Evolutionary conservation across 106 monocot species (phyloP).

Genomic region (Dendrobium nobile): DNA sequence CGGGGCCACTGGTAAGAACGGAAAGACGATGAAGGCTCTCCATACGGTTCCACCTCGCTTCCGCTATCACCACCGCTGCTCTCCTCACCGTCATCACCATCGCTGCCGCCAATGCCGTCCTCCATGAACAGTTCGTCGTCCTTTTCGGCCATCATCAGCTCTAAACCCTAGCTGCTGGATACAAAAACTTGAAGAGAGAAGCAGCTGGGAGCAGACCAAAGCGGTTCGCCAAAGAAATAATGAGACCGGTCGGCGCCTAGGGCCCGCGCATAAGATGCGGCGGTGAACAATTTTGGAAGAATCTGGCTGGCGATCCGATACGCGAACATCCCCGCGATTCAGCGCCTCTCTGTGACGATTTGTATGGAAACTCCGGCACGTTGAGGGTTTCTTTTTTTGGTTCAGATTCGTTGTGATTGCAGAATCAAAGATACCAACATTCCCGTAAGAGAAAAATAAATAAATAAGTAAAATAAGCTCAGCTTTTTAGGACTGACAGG

Average conservation of each 20-base stretch:
- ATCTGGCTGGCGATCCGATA: neutral
- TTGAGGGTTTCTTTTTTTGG: no score
- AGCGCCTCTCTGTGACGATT: no score
- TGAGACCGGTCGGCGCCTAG: no score
- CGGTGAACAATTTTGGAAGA: neutral
- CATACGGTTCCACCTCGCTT: neutral
- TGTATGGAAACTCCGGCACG: no score
- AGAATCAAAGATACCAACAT: no score
- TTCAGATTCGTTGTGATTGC: no score
- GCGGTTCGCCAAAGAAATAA: neutral
- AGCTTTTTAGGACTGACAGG: no score
- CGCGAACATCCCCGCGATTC: no score
- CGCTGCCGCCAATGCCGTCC: neutral
- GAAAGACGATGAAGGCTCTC: neutral
- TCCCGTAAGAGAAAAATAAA: no score
- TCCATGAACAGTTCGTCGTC: constrained; percentile 1
- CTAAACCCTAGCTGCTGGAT: neutral
- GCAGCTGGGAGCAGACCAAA: neutral
- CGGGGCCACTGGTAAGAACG: constrained; percentile 6
- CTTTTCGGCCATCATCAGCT: neutral
- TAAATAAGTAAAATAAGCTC: no score
- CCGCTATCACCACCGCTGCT: neutral
- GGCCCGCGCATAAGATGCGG: neutral
- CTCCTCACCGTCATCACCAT: neutral
- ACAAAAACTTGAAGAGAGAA: neutral